Conservation (phyloP, 768 basidiomycete species). For the Lentinula detonsa region DNA sequence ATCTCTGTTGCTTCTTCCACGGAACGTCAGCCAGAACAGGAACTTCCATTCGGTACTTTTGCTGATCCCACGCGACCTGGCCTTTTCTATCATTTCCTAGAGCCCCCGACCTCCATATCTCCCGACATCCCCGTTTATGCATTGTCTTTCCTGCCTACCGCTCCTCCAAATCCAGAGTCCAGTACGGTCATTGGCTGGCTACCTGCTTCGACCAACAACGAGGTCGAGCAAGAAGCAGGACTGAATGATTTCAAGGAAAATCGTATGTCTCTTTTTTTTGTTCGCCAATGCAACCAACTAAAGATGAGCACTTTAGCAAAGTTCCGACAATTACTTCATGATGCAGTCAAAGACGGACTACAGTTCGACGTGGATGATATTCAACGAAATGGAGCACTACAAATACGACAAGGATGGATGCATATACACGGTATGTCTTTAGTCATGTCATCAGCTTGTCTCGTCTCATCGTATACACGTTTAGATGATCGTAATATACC, state of each 20-base stretch:
- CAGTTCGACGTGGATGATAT: conserved; percentile 57
- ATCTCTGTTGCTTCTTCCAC: not conserved
- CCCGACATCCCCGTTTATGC: conserved; percentile 47
- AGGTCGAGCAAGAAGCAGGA: conserved; percentile 35
- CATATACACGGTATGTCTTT: conserved; percentile 54
- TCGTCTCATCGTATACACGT: not conserved
- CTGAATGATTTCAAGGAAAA: conserved; percentile 72
- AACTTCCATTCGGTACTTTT: conserved; percentile 12
- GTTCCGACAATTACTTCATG: conserved; percentile 57
- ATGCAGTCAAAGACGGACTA: conserved; percentile 49
- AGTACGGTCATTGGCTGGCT: conserved; percentile 64
- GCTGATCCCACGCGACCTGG: conserved; percentile 58
- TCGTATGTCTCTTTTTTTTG: conserved; percentile 33
- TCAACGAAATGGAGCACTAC: conserved; percentile 57
- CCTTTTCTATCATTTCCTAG: conserved; percentile 63
- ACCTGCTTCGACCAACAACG: conserved; percentile 32
- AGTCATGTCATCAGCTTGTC: not conserved
- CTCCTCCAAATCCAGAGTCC: conserved; percentile 40
- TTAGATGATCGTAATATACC: conserved; percentile 73
- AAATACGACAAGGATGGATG: conserved; percentile 78
- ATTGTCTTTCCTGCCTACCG: conserved; percentile 51
- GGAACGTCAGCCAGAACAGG: not conserved
- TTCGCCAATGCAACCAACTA: not conserved
- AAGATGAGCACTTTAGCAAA: conserved; percentile 31
- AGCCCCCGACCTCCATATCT: conserved; percentile 45